Evolutionary conservation across 2,329 filamentous ascomycete species (phyloP), one percentile per base, ranked within the genome.

Genomic region (Cladosporium sp.): DNA sequence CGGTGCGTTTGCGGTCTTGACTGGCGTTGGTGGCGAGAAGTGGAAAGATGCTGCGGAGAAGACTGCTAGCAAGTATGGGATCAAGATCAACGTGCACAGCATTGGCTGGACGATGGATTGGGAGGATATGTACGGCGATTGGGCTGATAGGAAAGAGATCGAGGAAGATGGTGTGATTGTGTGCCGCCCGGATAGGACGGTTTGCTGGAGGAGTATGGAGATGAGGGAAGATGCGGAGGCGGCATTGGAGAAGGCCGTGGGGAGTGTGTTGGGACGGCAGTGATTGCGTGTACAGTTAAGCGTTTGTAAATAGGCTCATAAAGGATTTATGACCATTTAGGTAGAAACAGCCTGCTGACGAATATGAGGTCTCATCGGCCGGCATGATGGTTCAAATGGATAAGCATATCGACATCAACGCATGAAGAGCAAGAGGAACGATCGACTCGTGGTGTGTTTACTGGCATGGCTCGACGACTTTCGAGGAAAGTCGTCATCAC

Each of bases 91-190:
- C 3, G 79, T 76, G 0, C 82, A 85, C 67, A 80, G 79, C 2
- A 85, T 90, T 68, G 87, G 88, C 0, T 86, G 81, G 76, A 77
- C 80, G 15, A 83, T 85, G 68, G 86, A 89, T 66, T 89, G 81
- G 68, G 83, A 88, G 72, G 88, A 90, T 72, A 80, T 86, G 0
- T 89, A 89, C 73, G 83, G 82, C 67, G 85, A 88, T 65, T 90
- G 87, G 87, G 81, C 78, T 12, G 75, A 77, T 57, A 75, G 79
- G 64, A 79, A 85, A 18, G 85, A 84, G 54, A 80, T 89, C 1
- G 81, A 82, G 24, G 87, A 88, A 68, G 81, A 84, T 66, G 87
- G 87, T 1, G 84, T 81, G 70, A 80, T 89, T 18, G 78, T 89
- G 28, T 81, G 86, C 4, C 76, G 87, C 12, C 87, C 87, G 0